Conservation (phyloP, 1,284 basidiomycete genomes). For the Heterobasidion occidentale region DNA sequence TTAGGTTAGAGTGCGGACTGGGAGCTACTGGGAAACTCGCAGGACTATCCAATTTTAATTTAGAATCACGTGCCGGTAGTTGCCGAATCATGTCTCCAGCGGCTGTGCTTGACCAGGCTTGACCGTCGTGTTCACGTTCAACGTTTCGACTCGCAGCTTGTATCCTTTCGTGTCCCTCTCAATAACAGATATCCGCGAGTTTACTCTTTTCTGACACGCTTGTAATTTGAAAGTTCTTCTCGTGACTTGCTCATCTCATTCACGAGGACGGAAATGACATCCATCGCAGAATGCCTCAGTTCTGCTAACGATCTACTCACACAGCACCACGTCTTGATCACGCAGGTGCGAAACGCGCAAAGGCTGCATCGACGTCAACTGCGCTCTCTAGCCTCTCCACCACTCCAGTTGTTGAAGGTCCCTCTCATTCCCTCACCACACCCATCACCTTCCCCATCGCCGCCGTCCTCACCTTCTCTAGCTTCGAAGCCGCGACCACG, state of each 20-base stretch:
- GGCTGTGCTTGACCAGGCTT: background rate
- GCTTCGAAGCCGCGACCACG: slow-evolving; percentile 31
- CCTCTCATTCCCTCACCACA: slow-evolving; percentile 40
- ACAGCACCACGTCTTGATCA: slow-evolving; percentile 36
- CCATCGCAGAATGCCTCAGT: slow-evolving; percentile 29
- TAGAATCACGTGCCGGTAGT: background rate
- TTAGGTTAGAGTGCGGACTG: too few relatives aligned
- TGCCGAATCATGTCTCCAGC: background rate
- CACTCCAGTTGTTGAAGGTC: slow-evolving; percentile 32
- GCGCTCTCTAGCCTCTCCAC: slow-evolving; percentile 28
- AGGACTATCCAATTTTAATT: background rate
- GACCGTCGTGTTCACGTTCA: too few relatives aligned
- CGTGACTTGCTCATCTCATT: background rate
- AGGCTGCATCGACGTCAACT: slow-evolving; percentile 31
- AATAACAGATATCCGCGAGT: too few relatives aligned
- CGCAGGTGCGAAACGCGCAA: slow-evolving; percentile 34
- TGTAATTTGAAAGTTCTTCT: background rate
- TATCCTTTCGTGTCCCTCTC: too few relatives aligned
- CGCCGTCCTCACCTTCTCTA: slow-evolving; percentile 38
- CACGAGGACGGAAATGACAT: background rate
- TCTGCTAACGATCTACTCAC: slow-evolving; percentile 44
- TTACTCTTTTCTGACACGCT: background rate
- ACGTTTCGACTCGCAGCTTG: too few relatives aligned
- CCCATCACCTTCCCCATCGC: slow-evolving; percentile 33
- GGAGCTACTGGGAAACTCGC: too few relatives aligned